Evolutionary conservation across 2,329 filamentous ascomycete species (phyloP).

Genomic region (Fusarium denticulatum): DNA sequence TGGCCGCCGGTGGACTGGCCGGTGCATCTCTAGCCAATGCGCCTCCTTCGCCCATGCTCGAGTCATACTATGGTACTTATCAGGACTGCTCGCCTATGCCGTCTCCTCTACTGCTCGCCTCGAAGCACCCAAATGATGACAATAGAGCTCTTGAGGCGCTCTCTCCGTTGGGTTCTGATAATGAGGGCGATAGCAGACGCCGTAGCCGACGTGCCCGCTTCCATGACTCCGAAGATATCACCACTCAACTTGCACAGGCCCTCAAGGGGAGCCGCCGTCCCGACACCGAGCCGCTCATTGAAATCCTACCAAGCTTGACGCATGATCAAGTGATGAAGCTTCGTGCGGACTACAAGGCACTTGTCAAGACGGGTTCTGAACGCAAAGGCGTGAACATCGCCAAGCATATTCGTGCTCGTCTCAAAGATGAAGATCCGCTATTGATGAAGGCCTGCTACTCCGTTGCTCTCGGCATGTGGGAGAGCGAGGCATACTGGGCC

Average conservation of each 20-base stretch:
- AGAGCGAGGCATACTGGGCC: slow-evolving; percentile 96
- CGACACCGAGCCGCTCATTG: slow-evolving; percentile 77
- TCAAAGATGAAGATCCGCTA: slow-evolving; percentile 77
- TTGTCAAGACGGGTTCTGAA: slow-evolving; percentile 80
- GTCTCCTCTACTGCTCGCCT: slow-evolving; percentile 73
- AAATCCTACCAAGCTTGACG: slow-evolving; percentile 84
- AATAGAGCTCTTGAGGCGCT: slow-evolving; percentile 59
- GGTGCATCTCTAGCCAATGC: slow-evolving; percentile 63
- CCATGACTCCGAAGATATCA: slow-evolving; percentile 85
- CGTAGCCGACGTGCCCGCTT: slow-evolving; percentile 74
- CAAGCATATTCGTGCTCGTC: slow-evolving; percentile 80
- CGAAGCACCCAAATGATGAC: slow-evolving; percentile 60
- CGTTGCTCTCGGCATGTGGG: slow-evolving; percentile 88
- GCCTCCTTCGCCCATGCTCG: slow-evolving; percentile 84
- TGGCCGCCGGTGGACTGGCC: slow-evolving; percentile 41
- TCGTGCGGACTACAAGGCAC: slow-evolving; percentile 87
- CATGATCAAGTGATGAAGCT: slow-evolving; percentile 90
- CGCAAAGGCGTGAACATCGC: slow-evolving; percentile 85
- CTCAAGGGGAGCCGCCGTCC: slow-evolving; percentile 73
- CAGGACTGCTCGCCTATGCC: slow-evolving; percentile 96
- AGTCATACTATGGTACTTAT: slow-evolving; percentile 93
- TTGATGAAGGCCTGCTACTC: slow-evolving; percentile 94
- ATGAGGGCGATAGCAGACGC: slow-evolving; percentile 55
- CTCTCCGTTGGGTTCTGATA: slow-evolving; percentile 62
- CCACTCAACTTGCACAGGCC: slow-evolving; percentile 77